Conservation (phyloP, 2,329 filamentous ascomycete genomes). For the Diaporthe ampelina region DNA sequence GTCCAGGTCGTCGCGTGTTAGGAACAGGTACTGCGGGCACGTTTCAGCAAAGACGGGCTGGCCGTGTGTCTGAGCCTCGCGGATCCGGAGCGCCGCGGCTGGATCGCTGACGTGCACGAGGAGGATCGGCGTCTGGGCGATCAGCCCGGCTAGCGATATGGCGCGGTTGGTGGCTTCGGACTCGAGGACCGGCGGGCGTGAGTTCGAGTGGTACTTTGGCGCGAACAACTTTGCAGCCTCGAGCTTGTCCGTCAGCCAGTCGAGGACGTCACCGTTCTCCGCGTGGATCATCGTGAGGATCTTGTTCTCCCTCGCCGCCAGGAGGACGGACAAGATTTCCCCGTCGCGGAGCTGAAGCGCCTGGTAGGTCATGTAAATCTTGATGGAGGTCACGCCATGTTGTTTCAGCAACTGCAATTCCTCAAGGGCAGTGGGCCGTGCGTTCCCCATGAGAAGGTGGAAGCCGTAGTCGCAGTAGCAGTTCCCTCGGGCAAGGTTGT, state of each 20-base stretch:
- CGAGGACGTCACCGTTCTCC: slow-evolving; percentile 67
- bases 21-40: slow-evolving; percentile 69
- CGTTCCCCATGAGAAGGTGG: slow-evolving; percentile 65
- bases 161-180: slow-evolving; percentile 67
- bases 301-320: slow-evolving; percentile 58
- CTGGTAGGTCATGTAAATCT: slow-evolving; percentile 68
- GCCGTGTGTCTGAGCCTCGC: slow-evolving; percentile 60
- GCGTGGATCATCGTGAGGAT: slow-evolving; percentile 70
- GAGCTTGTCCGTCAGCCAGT: slow-evolving; percentile 67
- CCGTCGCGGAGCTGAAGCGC: slow-evolving; percentile 63
- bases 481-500: slow-evolving; percentile 57
- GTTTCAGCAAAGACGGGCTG: slow-evolving; percentile 68
- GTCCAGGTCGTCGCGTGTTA: slow-evolving; percentile 64
- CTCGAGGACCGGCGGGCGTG: slow-evolving; percentile 64
- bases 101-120: slow-evolving; percentile 67
- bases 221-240: slow-evolving; percentile 62
- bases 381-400: slow-evolving; percentile 62
- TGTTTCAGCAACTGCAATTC: slow-evolving; percentile 55
- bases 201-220: slow-evolving; percentile 65
- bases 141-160: slow-evolving; percentile 63
- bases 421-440: slow-evolving; percentile 55
- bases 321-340: slow-evolving; percentile 65
- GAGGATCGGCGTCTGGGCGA: slow-evolving; percentile 63
- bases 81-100: slow-evolving; percentile 60
- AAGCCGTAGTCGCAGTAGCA: slow-evolving; percentile 71